These are phyloP conservation scores for Lolium rigidum DNA, from an alignment of 176 grass and related monocot species.

Conservation along the genomic window DNA sequence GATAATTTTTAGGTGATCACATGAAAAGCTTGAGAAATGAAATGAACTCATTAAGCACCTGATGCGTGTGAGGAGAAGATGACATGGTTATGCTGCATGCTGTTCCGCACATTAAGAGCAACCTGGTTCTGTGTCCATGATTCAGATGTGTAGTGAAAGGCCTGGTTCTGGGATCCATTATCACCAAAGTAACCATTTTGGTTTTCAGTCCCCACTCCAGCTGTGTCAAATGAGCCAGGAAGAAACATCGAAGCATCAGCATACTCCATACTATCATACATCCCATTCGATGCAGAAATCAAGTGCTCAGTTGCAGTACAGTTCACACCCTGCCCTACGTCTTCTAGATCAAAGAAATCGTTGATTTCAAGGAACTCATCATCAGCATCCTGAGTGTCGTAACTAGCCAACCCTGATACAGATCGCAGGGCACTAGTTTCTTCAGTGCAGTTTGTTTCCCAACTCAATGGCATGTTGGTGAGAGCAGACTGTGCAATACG, in stretches of 20 bases:
- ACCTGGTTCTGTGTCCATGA: conserved; percentile 57
- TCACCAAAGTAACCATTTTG: conserved; percentile 49
- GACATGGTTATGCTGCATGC: conserved; percentile 48
- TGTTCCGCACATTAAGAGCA: conserved; percentile 38
- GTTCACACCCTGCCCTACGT: conserved; percentile 46
- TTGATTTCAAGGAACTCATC: conserved; percentile 95
- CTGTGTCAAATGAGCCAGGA: conserved; percentile 49
- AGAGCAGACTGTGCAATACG: conserved; percentile 55
- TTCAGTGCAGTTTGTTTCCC: conserved; percentile 39
- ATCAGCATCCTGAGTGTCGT: conserved; percentile 37
- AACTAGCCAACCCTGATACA: conserved; percentile 37
- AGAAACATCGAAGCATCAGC: conserved; percentile 62
- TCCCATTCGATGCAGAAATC: conserved; percentile 32
- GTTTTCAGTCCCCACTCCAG: conserved; percentile 48
- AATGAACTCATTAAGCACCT: conserved; percentile 57
- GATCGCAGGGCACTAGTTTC: conserved; percentile 34
- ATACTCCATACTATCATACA: conserved; percentile 53
- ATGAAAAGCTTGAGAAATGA: neutral
- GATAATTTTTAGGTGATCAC: neutral
- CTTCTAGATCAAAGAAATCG: conserved; percentile 69
- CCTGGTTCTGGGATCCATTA: conserved; percentile 42
- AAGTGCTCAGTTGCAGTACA: conserved; percentile 36
- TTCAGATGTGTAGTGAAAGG: conserved; percentile 50
- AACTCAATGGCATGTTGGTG: conserved; percentile 36
- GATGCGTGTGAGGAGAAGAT: conserved; percentile 53